Base-by-base conservation (phyloP, 2,329 filamentous ascomycete genomes). In the Trichophyton verrucosum region DNA sequence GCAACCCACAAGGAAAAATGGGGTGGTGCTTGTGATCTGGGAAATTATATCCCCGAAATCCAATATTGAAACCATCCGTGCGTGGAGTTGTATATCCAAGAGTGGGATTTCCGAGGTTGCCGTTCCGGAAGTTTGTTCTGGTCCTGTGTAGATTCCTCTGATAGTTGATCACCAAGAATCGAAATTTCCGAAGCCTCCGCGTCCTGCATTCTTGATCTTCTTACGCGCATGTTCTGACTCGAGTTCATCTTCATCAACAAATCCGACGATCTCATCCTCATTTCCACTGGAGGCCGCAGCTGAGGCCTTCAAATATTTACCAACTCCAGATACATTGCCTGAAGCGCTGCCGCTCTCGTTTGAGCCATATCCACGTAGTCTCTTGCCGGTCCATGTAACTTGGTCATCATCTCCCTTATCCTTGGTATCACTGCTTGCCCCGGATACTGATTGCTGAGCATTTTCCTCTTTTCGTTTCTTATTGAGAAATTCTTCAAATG, bases 371-470 rank as follows among this genome's bases (percentile, higher is more conserved):
- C 78, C 80, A 27, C 91, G 80, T 57, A 99, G 84, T 46, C 91
- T 80, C 76, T 97, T 99, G 2, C 94, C 94, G 2, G 94, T 97
- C 94, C 94, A 99, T 2, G 94, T 99, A 1, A 89, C 86, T 71
- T 83, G 84, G 68, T 97, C 91, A 69, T 96, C 92, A 60, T 95
- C 92, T 1, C 81, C 76, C 61, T 80, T 9, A 71, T 68, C 30
- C 69, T 65, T 40, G 61, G 60, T 58, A 13, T 17, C 60, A 3
- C 59, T 56, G 13, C 57, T 40, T 7, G 55, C 33, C n/a, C 20
- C 22, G 6, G 33, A 33, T 15, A 30, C 20, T 57, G 30, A 46
- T 27, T 27, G 20, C 42, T 81, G 82, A 5, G 74, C 74, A 51
- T 76, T 76, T 64, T 90, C 87, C 60, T 81, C 78, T 61, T 88